phyloP scores from a whole-genome alignment of 2,329 filamentous ascomycete species.

The Calonectria hawksworthii region DNA sequence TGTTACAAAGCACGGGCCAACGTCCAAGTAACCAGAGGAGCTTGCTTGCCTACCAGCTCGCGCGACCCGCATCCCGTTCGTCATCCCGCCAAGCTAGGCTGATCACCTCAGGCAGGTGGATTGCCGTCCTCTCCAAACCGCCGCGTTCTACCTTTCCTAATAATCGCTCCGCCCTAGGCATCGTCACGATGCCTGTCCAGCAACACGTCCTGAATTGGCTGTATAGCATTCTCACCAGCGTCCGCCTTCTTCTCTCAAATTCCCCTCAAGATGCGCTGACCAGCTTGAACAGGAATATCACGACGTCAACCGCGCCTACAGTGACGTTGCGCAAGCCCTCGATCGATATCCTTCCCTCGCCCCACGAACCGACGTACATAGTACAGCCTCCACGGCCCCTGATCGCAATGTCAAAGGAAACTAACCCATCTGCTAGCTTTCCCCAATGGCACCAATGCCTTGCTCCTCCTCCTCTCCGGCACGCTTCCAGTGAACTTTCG shows the following conservation, averaged over 20 bases:
- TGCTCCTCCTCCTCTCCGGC: slow-evolving; percentile 88
- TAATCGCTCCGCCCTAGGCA: slow-evolving; percentile 7
- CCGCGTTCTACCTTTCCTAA: not conserved
- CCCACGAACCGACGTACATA: slow-evolving; percentile 95
- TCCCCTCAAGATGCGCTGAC: slow-evolving; percentile 17
- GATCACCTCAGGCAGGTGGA: not conserved
- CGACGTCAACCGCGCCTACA: slow-evolving; percentile 93
- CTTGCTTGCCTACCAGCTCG: not conserved
- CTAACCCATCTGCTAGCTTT: slow-evolving; percentile 72
- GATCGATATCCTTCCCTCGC: slow-evolving; percentile 83
- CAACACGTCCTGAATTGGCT: slow-evolving; percentile 96
- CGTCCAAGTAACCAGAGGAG: not conserved
- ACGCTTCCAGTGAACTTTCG: slow-evolving; percentile 94
- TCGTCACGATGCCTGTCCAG: slow-evolving; percentile 75
- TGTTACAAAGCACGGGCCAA: not conserved
- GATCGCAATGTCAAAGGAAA: slow-evolving; percentile 16
- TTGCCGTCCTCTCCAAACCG: not conserved
- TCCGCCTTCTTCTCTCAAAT: slow-evolving; percentile 53
- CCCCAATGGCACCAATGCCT: slow-evolving; percentile 86
- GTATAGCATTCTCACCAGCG: slow-evolving; percentile 88
- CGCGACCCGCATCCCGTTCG: not conserved
- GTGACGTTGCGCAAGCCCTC: slow-evolving; percentile 87
- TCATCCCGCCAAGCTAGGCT: slow-evolving; percentile 1
- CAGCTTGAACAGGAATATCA: slow-evolving; percentile 80
- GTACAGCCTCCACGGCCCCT: slow-evolving; percentile 63